A percentile compares a stretch with the other conserved stretches of the same genome.
Conservation (phyloP, 2,329 filamentous ascomycete genomes). For the Didymella arachidicola region DNA sequence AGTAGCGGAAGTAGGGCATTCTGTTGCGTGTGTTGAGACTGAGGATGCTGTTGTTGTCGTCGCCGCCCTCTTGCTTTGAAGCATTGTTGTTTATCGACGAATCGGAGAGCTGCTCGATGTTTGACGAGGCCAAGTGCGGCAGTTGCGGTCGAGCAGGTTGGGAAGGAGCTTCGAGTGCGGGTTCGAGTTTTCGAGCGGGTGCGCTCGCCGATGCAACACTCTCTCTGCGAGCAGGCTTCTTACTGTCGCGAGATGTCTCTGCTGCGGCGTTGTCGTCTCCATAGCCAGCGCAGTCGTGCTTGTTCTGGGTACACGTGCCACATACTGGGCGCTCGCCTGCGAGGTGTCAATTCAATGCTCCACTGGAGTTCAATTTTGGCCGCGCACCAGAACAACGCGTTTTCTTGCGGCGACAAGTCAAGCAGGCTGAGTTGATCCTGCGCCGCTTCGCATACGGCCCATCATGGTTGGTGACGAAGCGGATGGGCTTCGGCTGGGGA, state of each 20-base stretch:
- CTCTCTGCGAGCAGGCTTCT: constrained; percentile 33
- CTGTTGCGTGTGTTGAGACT: constrained; percentile 65
- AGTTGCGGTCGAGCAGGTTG: constrained; percentile 33
- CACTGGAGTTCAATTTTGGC: background rate
- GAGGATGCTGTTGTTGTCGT: constrained; percentile 25
- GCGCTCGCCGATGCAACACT: constrained; percentile 25
- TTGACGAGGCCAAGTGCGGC: constrained; percentile 30
- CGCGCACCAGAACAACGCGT: constrained; percentile 57
- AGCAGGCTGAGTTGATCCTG: constrained; percentile 54
- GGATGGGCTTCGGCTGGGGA: constrained; percentile 49
- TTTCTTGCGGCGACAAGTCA: constrained; percentile 60
- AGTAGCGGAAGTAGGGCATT: constrained; percentile 90
- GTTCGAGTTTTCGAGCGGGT: constrained; percentile 26
- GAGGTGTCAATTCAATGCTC: constrained; percentile 11
- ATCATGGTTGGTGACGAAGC: constrained; percentile 54
- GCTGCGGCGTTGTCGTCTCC: constrained; percentile 44
- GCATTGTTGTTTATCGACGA: constrained; percentile 26
- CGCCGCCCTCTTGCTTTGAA: constrained; percentile 33
- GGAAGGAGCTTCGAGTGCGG: constrained; percentile 29
- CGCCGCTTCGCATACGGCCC: constrained; percentile 53
- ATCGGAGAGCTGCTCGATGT: constrained; percentile 34
- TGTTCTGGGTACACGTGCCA: constrained; percentile 58
- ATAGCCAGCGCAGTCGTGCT: constrained; percentile 58
- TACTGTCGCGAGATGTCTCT: constrained; percentile 30
- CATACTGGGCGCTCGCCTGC: constrained; percentile 53